A percentile compares a stretch with the other conserved stretches of the same genome.
Conservation (phyloP, 257 asterid species). For the Solanum sparsipilum region DNA sequence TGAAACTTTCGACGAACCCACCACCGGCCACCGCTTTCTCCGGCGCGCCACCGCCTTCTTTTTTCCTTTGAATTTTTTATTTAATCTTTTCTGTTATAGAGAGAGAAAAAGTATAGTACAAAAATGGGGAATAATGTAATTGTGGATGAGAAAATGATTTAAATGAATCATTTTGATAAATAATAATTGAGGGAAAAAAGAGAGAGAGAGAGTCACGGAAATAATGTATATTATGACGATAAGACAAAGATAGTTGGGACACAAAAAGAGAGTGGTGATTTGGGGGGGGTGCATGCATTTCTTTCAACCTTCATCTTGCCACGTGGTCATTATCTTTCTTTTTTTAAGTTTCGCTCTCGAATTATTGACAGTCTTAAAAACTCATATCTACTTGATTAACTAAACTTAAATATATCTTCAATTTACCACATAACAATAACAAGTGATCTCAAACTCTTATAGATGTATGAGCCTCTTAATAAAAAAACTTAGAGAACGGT, state of each 20-base stretch:
- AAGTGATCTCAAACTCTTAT: background rate
- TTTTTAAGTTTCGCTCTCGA: no score
- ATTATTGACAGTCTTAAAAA: no score
- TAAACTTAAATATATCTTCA: no score
- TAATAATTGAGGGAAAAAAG: background rate
- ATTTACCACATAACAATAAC: no score
- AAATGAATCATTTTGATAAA: background rate
- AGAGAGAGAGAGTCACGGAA: background rate
- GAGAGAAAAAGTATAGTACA: background rate
- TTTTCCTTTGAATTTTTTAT: background rate
- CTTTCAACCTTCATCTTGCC: background rate
- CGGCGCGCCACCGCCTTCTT: background rate
- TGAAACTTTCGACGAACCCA: background rate
- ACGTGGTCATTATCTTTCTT: background rate
- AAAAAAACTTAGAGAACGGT: no score
- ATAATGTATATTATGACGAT: background rate
- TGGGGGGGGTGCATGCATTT: background rate
- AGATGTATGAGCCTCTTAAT: no score
- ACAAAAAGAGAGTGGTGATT: background rate
- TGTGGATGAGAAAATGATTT: background rate
- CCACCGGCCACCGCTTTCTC: background rate
- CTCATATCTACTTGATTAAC: fast-evolving
- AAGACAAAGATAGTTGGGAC: background rate
- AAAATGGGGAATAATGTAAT: background rate
- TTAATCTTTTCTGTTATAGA: background rate